Conservation (phyloP, 2,329 filamentous ascomycete genomes). For the Neopestalotiopsis rosae region DNA sequence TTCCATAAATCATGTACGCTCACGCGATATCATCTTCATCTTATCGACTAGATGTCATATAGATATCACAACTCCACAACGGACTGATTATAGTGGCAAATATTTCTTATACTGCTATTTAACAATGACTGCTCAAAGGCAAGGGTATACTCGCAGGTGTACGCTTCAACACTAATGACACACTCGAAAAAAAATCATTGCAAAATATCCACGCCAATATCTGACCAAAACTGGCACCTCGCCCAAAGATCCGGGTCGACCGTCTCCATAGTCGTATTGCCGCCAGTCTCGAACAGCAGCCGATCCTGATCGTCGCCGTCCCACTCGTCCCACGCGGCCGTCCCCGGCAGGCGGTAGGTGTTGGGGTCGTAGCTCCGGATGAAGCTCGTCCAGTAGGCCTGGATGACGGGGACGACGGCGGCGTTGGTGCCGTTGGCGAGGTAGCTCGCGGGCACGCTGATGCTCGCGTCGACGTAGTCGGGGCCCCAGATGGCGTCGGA, state of each 20-base stretch:
- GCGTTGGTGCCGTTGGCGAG: constrained; percentile 56
- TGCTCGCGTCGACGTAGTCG: constrained; percentile 51
- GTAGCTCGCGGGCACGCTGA: constrained; percentile 59
- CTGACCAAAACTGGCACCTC: constrained; percentile 54
- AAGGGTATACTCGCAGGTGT: too few relatives aligned
- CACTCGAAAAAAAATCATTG: neutral
- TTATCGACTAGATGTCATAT: too few relatives aligned
- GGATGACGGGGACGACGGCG: constrained; percentile 63
- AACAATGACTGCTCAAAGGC: too few relatives aligned
- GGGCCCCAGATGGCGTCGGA: constrained; percentile 71
- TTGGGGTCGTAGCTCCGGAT: constrained; percentile 72
- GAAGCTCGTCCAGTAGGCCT: constrained; percentile 78
- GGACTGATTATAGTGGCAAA: too few relatives aligned
- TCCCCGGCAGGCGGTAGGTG: constrained; percentile 25
- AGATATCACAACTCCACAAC: too few relatives aligned
- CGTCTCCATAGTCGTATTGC: constrained; percentile 48
- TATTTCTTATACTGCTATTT: too few relatives aligned
- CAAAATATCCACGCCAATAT: constrained; percentile 50
- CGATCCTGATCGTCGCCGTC: constrained; percentile 33
- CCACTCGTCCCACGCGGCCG: constrained; percentile 34
- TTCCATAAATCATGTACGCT: too few relatives aligned
- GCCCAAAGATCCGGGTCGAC: constrained; percentile 43
- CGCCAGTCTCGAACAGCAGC: constrained; percentile 48
- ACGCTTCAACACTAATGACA: too few relatives aligned
- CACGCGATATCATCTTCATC: too few relatives aligned